These are phyloP conservation scores for Fusarium hainanense DNA, from an alignment of 2,329 filamentous ascomycete species.

Conservation along the genomic window DNA sequence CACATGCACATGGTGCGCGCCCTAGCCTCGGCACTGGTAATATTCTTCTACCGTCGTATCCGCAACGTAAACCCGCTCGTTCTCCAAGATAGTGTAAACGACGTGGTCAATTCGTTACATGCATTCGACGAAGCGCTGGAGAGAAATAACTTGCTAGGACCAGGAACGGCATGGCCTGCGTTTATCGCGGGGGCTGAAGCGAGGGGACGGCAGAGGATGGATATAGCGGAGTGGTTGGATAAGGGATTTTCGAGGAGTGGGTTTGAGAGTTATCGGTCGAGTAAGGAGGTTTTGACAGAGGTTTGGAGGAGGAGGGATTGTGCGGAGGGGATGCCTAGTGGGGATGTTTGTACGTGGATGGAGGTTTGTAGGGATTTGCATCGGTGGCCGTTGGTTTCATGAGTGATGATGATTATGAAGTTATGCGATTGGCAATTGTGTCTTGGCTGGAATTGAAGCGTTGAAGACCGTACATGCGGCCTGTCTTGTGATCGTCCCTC, in stretches of 20 bases:
- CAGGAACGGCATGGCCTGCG: slow-evolving; percentile 38
- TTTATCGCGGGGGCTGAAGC: slow-evolving; percentile 40
- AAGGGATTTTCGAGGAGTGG: slow-evolving; percentile 35
- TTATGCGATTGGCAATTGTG: not conserved
- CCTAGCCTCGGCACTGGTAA: slow-evolving; percentile 28
- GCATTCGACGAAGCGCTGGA: slow-evolving; percentile 37
- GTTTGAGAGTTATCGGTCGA: slow-evolving; percentile 37
- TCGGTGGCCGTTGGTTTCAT: slow-evolving; percentile 36
- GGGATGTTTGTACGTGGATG: slow-evolving; percentile 39
- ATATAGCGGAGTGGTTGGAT: slow-evolving; percentile 36
- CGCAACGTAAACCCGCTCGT: slow-evolving; percentile 39
- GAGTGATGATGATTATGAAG: not conserved
- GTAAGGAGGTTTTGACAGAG: slow-evolving; percentile 31
- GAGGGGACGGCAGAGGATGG: slow-evolving; percentile 26
- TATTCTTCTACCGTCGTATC: slow-evolving; percentile 40
- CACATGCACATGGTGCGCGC: slow-evolving; percentile 41
- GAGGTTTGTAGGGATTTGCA: slow-evolving; percentile 38
- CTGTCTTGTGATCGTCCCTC: too few species aligned
- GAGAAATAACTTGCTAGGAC: slow-evolving; percentile 28
- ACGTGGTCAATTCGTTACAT: slow-evolving; percentile 32
- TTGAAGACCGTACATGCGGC: too few species aligned
- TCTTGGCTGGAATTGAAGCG: too few species aligned
- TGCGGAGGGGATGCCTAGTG: slow-evolving; percentile 14
- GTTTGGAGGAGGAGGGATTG: slow-evolving; percentile 40
- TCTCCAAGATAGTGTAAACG: slow-evolving; percentile 32